phyloP scores from a whole-genome alignment of 495 filamentous ascomycete genomes.

The Pyrenula massariospora region DNA sequence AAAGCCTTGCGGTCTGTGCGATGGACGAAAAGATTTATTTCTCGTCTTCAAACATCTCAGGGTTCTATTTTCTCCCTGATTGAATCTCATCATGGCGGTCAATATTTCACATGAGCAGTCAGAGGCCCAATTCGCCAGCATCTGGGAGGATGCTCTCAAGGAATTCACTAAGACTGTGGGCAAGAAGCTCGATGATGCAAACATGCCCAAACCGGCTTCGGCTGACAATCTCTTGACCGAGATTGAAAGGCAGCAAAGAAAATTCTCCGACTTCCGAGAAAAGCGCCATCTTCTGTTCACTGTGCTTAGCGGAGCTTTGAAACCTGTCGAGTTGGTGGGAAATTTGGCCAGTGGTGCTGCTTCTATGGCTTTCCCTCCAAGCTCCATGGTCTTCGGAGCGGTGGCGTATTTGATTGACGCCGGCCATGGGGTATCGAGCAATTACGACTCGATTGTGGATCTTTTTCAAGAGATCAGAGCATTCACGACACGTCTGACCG shows the following conservation, averaged over 20 bases:
- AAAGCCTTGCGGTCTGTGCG: too few species aligned
- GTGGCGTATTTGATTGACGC: constrained; percentile 18
- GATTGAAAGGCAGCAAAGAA: constrained; percentile 8
- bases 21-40: too few species aligned
- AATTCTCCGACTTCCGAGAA: constrained; percentile 11
- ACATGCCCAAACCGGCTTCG: not conserved
- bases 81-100: not conserved
- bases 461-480: constrained; percentile 18
- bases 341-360: constrained; percentile 13
- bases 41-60: too few species aligned
- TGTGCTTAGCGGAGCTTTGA: constrained; percentile 8
- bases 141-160: not conserved
- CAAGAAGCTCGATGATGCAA: not conserved
- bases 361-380: constrained; percentile 16
- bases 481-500: constrained; percentile 18
- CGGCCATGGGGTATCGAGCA: constrained; percentile 17
- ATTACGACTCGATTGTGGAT: constrained; percentile 18
- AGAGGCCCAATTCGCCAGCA: not conserved
- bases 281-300: constrained; percentile 10
- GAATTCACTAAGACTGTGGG: not conserved
- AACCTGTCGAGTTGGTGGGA: constrained; percentile 17
- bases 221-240: constrained; percentile 1
- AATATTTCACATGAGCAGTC: not conserved
- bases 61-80: too few species aligned
- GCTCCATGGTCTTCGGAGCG: constrained; percentile 16